These are phyloP conservation scores for Penstemon davidsonii DNA, from an alignment of 257 asterid genomes.

Conservation along the genomic window DNA sequence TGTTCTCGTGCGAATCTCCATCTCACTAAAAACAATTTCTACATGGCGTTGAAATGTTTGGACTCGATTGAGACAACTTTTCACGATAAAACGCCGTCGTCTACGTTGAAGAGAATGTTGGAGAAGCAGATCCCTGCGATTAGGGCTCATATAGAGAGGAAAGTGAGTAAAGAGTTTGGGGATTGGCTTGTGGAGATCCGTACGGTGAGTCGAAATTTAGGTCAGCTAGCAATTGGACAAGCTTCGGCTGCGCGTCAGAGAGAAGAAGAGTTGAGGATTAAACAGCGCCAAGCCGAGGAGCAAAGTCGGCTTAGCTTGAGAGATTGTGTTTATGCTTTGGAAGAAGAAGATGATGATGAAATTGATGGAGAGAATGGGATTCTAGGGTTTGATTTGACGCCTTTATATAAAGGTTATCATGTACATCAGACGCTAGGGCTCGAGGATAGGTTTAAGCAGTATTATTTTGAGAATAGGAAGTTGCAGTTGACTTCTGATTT, in stretches of 20 bases:
- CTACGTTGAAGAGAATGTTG: conserved; percentile 67
- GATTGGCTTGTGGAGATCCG: conserved; percentile 98
- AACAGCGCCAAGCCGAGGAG: conserved; percentile 97
- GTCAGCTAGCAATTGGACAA: conserved; percentile 97
- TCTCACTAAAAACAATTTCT: conserved; percentile 60
- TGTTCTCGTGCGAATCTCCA: conserved; percentile 73
- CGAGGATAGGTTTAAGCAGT: conserved; percentile 76
- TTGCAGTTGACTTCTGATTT: conserved; percentile 94
- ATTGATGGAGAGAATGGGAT: conserved; percentile 54
- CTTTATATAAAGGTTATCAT: conserved; percentile 83
- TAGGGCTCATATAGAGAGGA: conserved; percentile 73
- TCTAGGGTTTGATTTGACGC: conserved; percentile 81
- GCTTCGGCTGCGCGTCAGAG: conserved; percentile 95
- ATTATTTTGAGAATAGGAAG: conserved; percentile 89
- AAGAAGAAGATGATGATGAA: conserved; percentile 84
- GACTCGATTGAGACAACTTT: conserved; percentile 71
- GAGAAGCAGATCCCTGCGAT: conserved; percentile 96
- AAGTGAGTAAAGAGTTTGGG: conserved; percentile 78
- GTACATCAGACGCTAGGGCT: conserved; percentile 84
- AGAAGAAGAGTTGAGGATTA: conserved; percentile 85
- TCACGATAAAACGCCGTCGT: conserved; percentile 57
- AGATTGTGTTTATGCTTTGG: conserved; percentile 81
- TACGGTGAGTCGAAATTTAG: conserved; percentile 73
- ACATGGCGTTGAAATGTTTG: conserved; percentile 84
- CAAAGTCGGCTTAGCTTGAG: conserved; percentile 87